Evolutionary conservation across 768 basidiomycete genomes (phyloP), one percentile per base, ranked within the genome.

Genomic region (Tephrocybe rancida): DNA sequence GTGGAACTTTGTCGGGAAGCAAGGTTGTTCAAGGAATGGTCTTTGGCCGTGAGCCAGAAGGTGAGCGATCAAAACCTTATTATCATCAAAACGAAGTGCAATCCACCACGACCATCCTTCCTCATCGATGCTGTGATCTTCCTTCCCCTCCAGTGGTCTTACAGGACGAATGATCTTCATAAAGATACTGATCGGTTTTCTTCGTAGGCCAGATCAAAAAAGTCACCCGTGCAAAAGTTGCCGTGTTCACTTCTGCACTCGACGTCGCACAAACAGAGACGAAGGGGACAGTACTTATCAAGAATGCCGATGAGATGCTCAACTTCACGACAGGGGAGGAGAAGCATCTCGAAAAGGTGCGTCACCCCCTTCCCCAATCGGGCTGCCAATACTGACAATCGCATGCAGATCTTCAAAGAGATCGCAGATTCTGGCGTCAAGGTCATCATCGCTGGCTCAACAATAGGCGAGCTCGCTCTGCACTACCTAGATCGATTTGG

Each of bases 201-300:
- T 48, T 34, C 48, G 1, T 55, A 93, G 92, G 94, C 46, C 78
- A 82, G 45, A 67, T 97, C 51, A 95, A 94, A 74, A 93, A 93
- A 64, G 86, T 83, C 8, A 76, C 75, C 46, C 88, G 86, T 63
- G 92, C 88, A 42, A 98, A 98, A 73, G 96, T 99, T 29, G 96
- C 90, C 2, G 91, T 99, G 52, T 99, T 89, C 75, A 98, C 96
- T 0, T 91, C 86, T 57, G 88, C 91, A 1, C 78, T 99, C 55
- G 97, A 98, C 67, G 83, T 92, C 52, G 85, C 95, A 2, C 96
- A 98, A 72, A 98, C 97, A 5, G 97, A 99, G 72, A 99, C 97
- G 16, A 99, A 99, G 70, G 97, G 97, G 46, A 99, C 97, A 7
- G 97, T 98, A 10, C 80, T 99, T 43, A 82, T 99, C 62, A 92